These are phyloP conservation scores for Liriodendron chinense DNA, from an alignment of 164 flowering plant species.

Conservation along the genomic window DNA sequence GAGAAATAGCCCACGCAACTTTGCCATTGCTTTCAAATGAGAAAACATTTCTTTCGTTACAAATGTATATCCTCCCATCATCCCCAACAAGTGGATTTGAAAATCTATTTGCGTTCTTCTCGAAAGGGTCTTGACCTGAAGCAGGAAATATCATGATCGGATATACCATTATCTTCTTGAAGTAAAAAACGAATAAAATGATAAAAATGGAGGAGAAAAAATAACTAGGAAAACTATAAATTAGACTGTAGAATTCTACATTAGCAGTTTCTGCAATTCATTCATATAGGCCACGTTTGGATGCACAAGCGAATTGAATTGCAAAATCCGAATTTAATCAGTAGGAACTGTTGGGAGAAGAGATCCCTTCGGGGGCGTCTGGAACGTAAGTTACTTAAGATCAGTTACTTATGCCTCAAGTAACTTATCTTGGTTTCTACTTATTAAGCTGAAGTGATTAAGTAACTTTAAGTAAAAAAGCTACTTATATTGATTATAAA, in stretches of 20 bases:
- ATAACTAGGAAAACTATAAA: background rate
- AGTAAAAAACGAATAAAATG: too few species aligned
- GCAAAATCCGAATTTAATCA: background rate
- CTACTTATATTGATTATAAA: too few species aligned
- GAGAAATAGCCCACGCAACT: conserved; percentile 57
- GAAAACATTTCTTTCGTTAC: conserved; percentile 54
- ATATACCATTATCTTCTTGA: too few species aligned
- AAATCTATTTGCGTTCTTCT: conserved; percentile 39
- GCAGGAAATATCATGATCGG: background rate
- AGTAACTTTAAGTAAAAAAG: too few species aligned
- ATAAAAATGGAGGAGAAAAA: background rate
- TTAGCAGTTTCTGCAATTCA: background rate
- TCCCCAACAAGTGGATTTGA: conserved; percentile 67
- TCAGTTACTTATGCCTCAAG: too few species aligned
- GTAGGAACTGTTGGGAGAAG: too few species aligned
- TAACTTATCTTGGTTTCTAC: too few species aligned
- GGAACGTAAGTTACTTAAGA: too few species aligned
- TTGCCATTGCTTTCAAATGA: conserved; percentile 81
- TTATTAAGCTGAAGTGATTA: too few species aligned
- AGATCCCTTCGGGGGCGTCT: too few species aligned
- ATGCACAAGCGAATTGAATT: too few species aligned
- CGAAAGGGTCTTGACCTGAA: conserved; percentile 34
- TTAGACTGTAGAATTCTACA: too few species aligned
- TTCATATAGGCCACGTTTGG: background rate
- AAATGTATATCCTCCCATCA: conserved; percentile 68